These are phyloP conservation scores for Starmerella potacharoeniae DNA, from an alignment of 805 yeast genomes.

Conservation along the genomic window DNA sequence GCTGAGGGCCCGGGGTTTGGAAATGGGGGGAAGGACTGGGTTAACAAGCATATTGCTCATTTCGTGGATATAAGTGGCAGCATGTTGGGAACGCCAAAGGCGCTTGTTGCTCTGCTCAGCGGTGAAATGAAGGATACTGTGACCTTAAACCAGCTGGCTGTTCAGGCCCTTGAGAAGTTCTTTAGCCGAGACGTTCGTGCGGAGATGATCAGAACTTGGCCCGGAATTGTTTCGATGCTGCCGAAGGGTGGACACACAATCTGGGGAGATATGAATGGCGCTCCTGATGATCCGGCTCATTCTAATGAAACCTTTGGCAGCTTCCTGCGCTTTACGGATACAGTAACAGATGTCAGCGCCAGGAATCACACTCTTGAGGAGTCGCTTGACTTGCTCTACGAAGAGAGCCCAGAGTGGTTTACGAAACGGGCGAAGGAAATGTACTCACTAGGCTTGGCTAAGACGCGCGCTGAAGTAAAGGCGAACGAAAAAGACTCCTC, in stretches of 20 bases:
- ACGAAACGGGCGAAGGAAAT: conserved; percentile 49
- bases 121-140: conserved; percentile 99
- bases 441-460: conserved; percentile 71
- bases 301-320: conserved; percentile 47
- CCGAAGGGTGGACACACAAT: conserved; percentile 88
- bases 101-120: conserved; percentile 80
- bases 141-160: conserved; percentile 82
- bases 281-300: conserved; percentile 45
- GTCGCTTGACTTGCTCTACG: conserved; percentile 54
- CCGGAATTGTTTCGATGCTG: conserved; percentile 91
- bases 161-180: conserved; percentile 88
- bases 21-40: conserved; percentile 87
- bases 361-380: conserved; percentile 52
- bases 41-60: conserved; percentile 69
- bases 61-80: conserved; percentile 83
- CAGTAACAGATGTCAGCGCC: conserved; percentile 34
- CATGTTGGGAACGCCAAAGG: conserved; percentile 87
- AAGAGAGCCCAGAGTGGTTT: conserved; percentile 70
- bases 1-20: conserved; percentile 70
- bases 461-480: conserved; percentile 44
- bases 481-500: conserved; percentile 57
- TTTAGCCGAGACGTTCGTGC: conserved; percentile 82
- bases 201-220: conserved; percentile 74
- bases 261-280: conserved; percentile 64
- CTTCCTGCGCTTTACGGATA: conserved; percentile 53